Base-by-base conservation (phyloP, 169 alveolate genomes). In the Perkinsus olseni region DNA sequence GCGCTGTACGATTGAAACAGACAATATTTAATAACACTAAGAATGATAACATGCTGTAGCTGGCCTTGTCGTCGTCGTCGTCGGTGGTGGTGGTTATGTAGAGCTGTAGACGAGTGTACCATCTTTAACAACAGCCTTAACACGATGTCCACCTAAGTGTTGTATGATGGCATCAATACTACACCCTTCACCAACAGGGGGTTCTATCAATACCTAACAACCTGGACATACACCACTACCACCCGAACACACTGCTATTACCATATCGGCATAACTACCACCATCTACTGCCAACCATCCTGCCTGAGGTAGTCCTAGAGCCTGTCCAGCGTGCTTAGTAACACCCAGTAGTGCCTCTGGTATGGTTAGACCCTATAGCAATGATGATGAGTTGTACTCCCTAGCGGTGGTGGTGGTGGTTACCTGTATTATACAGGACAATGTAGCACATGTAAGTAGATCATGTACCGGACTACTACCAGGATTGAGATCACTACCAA, bases 401-500 rank as follows among this genome's bases (percentile, higher is more conserved):
- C n/a, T n/a, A n/a, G n/a, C n/a, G n/a, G n/a, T n/a, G n/a, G n/a
- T n/a, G n/a, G n/a, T n/a, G n/a, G n/a, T n/a, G n/a, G n/a, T n/a
- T n/a, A n/a, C n/a, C 62, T 91, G 92, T 48, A 91, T 38, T n/a
- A 91, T 48, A 34, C 92, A 91, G 36, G 38, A 0, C 62, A 91
- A 38, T 8, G 92, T 91, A 13, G 92, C 92, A 31, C 92, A 91
- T 37, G 38, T 39, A 20, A 91, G 6, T 48, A 91, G 31, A 48
- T 91, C 62, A 48, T 91, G 40, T 6, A 91, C 62, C 4, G 92
- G 92, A 38, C 92, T 91, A n/a, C 48, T n/a, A 38, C 92, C 92
- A n/a, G 92, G 92, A 38, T 91, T 91, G 38, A 91, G 38, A 38
- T 91, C 92, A 17, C 74, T 91, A n/a, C 48, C 21, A 6, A 91